Evolutionary conservation across 139 green algal species (phyloP).

Genomic region (Volvox africanus): DNA sequence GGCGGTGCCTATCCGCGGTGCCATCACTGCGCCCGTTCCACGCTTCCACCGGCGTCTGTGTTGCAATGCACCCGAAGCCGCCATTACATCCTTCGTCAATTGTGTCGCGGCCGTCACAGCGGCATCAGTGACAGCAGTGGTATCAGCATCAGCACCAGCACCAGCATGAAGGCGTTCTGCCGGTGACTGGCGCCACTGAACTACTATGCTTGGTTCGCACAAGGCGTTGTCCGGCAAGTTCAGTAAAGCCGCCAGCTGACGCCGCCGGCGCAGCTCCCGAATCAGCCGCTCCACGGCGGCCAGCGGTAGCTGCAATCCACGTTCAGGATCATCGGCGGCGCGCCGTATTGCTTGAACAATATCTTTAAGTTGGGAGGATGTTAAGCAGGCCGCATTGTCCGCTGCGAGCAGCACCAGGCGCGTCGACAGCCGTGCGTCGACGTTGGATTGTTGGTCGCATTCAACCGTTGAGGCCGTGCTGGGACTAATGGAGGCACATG

Average conservation of each 20-base stretch:
- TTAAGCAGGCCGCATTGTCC: slow-evolving; percentile 28
- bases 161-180: too few relatives aligned
- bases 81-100: neutral
- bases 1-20: too few relatives aligned
- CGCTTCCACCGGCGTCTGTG: neutral
- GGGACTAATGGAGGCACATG: neutral
- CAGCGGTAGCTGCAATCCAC: neutral
- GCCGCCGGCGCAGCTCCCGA: slow-evolving; percentile 6
- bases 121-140: neutral
- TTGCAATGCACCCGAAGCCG: neutral
- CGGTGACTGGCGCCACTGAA: too few relatives aligned
- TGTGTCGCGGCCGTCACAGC: neutral
- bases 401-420: slow-evolving; percentile 24
- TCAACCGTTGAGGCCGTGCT: neutral
- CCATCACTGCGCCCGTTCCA: neutral
- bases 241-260: slow-evolving; percentile 13
- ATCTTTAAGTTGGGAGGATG: neutral
- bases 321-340: neutral
- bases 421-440: neutral
- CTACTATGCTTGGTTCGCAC: too few relatives aligned
- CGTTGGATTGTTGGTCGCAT: neutral
- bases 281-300: slow-evolving; percentile 23
- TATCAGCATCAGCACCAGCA: neutral
- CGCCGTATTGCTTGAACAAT: neutral
- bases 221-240: neutral